Evolutionary conservation across 1,284 basidiomycete genomes (phyloP), one percentile per base, ranked within the genome.

Genomic region (Wallemia hederae): DNA sequence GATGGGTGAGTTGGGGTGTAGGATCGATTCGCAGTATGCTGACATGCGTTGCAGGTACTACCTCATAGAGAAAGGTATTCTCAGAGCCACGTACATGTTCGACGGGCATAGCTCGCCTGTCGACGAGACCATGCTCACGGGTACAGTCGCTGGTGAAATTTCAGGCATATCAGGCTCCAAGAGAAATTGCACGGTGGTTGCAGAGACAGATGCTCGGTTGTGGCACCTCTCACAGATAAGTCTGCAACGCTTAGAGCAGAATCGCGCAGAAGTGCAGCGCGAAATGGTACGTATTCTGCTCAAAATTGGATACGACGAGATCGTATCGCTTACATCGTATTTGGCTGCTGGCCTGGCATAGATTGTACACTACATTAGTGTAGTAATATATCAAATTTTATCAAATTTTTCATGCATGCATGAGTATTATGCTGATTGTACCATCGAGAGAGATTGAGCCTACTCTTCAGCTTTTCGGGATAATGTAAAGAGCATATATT

Each of bases 51-150:
- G 58, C 19, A 59, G 34, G 7, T 70, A 89, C 19, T 94, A 90
- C 71, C 74, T 94, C 64, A 81, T 94, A 65, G 81, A 92, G 66
- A 76, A 79, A 0, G 90, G 90, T 11, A 78, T 86, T 29, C 74
- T 94, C 34, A 76, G 83, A 15, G 89, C 89, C 0, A 77, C 77
- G 19, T 91, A 91, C 69, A 71, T 73, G 59, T 89, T 88, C 68
- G 78, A 79, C 11, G 79, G 81, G 60, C 78, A 82, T 64, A 73
- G 76, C 5, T 76, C 77, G 27, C 70, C 72, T 11, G 78, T 87
- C 58, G 81, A 85, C 66, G 85, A 88, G 71, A 85, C 82, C 2
- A 94, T 92, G 89, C 85, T 92, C 0, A 81, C 88, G 1, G 89
- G 88, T 1, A 87, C 87, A 0, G 73, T 92, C 2, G 86, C 89